A percentile compares a stretch with the other conserved stretches of the same genome.
These are phyloP conservation scores for Trichoderma brevicompactum DNA, from an alignment of 2,329 filamentous ascomycete species.

Conservation along the genomic window DNA sequence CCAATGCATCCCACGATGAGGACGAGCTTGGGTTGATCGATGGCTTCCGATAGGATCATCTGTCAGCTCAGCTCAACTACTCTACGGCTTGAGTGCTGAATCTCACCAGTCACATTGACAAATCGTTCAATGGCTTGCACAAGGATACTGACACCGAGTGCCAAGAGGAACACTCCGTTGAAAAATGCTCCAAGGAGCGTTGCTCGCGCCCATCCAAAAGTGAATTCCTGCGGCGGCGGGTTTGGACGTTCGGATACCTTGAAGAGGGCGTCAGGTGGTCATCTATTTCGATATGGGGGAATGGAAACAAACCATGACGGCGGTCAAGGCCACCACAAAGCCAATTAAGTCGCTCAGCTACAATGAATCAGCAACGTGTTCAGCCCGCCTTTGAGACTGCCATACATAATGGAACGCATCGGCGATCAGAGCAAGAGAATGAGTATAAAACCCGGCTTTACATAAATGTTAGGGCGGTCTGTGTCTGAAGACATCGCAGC, in stretches of 20 bases:
- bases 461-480: conserved; percentile 13
- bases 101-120: conserved; percentile 57
- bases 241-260: conserved; percentile 60
- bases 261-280: conserved; percentile 4
- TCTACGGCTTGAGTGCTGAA: neutral
- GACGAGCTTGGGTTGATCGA: conserved; percentile 68
- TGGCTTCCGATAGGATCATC: conserved; percentile 47
- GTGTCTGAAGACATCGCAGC: neutral
- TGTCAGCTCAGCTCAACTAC: conserved; percentile 11
- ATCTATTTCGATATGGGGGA: too few species aligned
- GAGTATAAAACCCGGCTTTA: conserved; percentile 69
- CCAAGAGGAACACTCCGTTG: conserved; percentile 76
- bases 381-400: neutral
- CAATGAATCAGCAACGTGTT: conserved; percentile 28
- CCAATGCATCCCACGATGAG: conserved; percentile 72
- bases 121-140: conserved; percentile 76
- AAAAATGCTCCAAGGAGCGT: conserved; percentile 78
- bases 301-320: conserved; percentile 58
- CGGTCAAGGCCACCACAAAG: conserved; percentile 68
- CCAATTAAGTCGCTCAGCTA: conserved; percentile 73
- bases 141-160: conserved; percentile 72
- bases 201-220: conserved; percentile 78
- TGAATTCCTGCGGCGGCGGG: conserved; percentile 54
- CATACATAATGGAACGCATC: conserved; percentile 78
- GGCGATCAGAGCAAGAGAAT: conserved; percentile 72